These are phyloP conservation scores for Leccinum pellstonianum DNA, from an alignment of 768 basidiomycete species.

Conservation along the genomic window DNA sequence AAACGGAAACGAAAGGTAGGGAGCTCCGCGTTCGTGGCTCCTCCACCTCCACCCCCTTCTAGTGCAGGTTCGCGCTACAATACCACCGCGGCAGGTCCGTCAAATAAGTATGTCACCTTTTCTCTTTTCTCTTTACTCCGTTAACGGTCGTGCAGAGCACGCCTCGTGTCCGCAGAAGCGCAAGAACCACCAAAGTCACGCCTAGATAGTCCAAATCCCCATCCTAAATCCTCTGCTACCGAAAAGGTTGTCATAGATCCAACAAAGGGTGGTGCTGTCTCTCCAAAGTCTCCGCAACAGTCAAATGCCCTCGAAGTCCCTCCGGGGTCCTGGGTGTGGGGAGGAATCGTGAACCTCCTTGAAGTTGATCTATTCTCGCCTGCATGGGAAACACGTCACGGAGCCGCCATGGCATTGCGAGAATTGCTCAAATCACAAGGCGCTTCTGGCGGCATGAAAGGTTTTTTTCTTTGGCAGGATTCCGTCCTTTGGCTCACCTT, in stretches of 20 bases:
- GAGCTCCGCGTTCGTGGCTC: slow-evolving; percentile 76
- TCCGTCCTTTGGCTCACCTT: background rate
- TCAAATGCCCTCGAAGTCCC: slow-evolving; percentile 75
- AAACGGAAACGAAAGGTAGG: slow-evolving; percentile 94
- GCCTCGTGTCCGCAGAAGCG: slow-evolving; percentile 68
- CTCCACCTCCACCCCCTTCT: slow-evolving; percentile 61
- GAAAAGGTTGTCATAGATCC: slow-evolving; percentile 81
- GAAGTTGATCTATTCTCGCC: slow-evolving; percentile 82
- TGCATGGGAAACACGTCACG: slow-evolving; percentile 93
- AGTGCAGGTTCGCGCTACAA: slow-evolving; percentile 59
- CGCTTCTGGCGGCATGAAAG: slow-evolving; percentile 76
- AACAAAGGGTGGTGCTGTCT: slow-evolving; percentile 80
- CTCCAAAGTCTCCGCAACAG: slow-evolving; percentile 72
- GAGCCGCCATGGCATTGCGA: slow-evolving; percentile 86
- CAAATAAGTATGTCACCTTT: slow-evolving; percentile 50
- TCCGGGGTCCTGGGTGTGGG: slow-evolving; percentile 83
- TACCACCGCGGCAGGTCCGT: slow-evolving; percentile 52
- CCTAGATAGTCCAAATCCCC: slow-evolving; percentile 53
- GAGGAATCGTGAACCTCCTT: slow-evolving; percentile 73
- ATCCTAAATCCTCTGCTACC: slow-evolving; percentile 35
- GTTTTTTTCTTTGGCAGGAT: slow-evolving; percentile 34
- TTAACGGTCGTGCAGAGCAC: slow-evolving; percentile 48
- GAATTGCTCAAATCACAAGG: slow-evolving; percentile 88
- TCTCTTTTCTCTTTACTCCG: slow-evolving; percentile 1
- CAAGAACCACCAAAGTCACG: slow-evolving; percentile 50